A percentile compares a stretch with the other conserved stretches of the same genome.
These are phyloP conservation scores for Dothideomycetes sp. DNA, from an alignment of 2,329 filamentous ascomycete species.

Conservation along the genomic window DNA sequence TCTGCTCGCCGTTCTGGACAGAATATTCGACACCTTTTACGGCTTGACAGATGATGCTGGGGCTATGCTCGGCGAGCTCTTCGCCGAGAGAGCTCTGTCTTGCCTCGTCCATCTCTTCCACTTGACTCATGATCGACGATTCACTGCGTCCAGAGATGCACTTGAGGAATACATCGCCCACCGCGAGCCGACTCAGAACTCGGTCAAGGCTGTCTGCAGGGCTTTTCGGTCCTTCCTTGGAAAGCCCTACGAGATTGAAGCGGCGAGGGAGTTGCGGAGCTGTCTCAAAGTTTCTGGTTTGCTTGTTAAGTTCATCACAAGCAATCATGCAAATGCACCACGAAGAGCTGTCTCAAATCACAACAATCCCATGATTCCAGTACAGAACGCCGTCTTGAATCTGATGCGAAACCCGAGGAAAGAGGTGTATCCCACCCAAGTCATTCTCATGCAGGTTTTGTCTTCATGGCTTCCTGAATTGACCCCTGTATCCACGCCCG, in stretches of 20 bases:
- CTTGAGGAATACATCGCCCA: slow-evolving; percentile 8
- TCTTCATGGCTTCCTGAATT: slow-evolving; percentile 96
- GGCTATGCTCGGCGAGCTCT: slow-evolving; percentile 3
- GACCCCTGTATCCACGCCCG: slow-evolving; percentile 59
- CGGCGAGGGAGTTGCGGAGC: slow-evolving; percentile 10
- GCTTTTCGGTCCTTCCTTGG: slow-evolving; percentile 8
- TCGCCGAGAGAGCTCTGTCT: slow-evolving; percentile 9
- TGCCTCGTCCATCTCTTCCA: slow-evolving; percentile 9
- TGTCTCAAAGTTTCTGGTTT: slow-evolving; percentile 11
- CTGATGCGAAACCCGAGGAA: slow-evolving; percentile 7
- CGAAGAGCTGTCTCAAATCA: not conserved
- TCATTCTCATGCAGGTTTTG: slow-evolving; percentile 88
- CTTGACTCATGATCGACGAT: slow-evolving; percentile 10
- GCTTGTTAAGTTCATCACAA: slow-evolving; percentile 8
- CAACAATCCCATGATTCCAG: slow-evolving; percentile 2
- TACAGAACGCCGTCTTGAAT: slow-evolving; percentile 4
- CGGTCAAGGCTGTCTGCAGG: slow-evolving; percentile 7
- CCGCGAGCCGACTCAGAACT: slow-evolving; percentile 4
- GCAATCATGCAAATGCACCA: not conserved
- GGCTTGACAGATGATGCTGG: slow-evolving; percentile 5
- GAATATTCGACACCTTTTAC: slow-evolving; percentile 6
- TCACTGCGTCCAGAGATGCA: slow-evolving; percentile 7
- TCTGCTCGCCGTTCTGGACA: slow-evolving; percentile 7
- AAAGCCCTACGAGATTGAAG: slow-evolving; percentile 10
- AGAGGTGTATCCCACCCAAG: slow-evolving; percentile 43